These are phyloP conservation scores for Ruellia speciosa DNA, from an alignment of 305 asterid species.

Conservation along the genomic window DNA sequence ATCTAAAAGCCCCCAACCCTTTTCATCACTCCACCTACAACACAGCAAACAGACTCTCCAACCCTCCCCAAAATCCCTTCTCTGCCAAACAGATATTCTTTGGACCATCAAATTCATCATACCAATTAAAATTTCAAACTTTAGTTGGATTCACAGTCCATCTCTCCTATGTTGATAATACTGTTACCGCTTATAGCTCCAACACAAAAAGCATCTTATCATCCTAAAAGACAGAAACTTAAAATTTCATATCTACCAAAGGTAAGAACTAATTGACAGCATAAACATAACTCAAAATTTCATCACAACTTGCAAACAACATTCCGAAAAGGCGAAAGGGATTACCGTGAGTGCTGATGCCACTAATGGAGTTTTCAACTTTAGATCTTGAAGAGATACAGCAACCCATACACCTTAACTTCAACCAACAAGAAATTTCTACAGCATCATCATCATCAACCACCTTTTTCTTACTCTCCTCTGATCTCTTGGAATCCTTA, in stretches of 20 bases:
- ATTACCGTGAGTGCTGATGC: constrained; percentile 76
- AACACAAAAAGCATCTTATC: not conserved
- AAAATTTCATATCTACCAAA: constrained; percentile 11
- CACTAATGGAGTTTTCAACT: constrained; percentile 86
- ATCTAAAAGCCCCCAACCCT: constrained; percentile 11
- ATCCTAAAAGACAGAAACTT: constrained; percentile 6
- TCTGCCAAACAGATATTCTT: not conserved
- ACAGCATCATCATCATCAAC: constrained; percentile 23
- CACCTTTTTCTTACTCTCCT: constrained; percentile 36
- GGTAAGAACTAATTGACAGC: not conserved
- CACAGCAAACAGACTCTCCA: not conserved
- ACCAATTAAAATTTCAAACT: not conserved
- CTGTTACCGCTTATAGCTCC: not conserved
- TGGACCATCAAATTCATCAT: not conserved
- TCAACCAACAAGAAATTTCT: constrained; percentile 67
- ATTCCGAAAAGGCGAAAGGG: not conserved
- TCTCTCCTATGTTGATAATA: not conserved
- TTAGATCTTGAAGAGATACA: constrained; percentile 95
- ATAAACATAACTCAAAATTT: constrained; percentile 12
- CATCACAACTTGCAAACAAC: constrained; percentile 9
- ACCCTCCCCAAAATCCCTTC: not conserved
- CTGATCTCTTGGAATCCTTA: constrained; percentile 54
- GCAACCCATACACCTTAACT: constrained; percentile 62
- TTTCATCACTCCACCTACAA: not conserved
- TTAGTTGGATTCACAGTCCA: not conserved